Base-by-base conservation (phyloP, 2,329 filamentous ascomycete species). In the Colletotrichum musicola region DNA sequence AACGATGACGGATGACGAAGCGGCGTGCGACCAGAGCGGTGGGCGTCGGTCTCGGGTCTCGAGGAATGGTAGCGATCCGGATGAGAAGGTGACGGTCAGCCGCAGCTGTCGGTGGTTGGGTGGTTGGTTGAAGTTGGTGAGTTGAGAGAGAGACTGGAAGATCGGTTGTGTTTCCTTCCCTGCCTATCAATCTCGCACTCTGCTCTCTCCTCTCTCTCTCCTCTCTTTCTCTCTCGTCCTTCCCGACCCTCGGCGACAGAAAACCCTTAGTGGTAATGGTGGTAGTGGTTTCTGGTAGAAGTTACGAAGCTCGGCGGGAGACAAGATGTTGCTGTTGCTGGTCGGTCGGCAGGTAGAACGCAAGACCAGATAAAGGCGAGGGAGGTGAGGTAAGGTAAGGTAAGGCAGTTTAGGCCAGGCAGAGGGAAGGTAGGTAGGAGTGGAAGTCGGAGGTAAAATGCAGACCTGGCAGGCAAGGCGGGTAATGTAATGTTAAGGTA, bases 401-500 rank as follows among this genome's bases (percentile, higher is more conserved):
- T 51, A 18, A 40, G 50, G 9, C 30, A 40, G 42, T 25, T 18
- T 35, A 30, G 44, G 38, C 38, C 42, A 42, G 22, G 49, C 40
- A 46, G 18, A 35, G 30, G 18, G n/a, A 20, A 50, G 38, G 30
- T 35, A 58, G 27, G 53, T 47, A 46, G 20, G 53, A 55, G 38
- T 40, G 51, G 35, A 53, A 35, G 64, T 63, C 25, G 35, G 53
- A 64, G 47, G 44, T 47, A 42, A 42, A 63, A 58, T 38, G 20
- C 30, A 54, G 53, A 18, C 61, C 44, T 58, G 58, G 58, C 44
- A 66, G 54, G 60, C 64, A 58, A 57, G 60, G 64, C 46, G 64
- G 64, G 64, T 64, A 64, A 68, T 64, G 64, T 68, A 68, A 68
- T 68, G 64, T 68, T 56, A 57, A 68, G 44, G 44, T 47, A 58